phyloP scores from a whole-genome alignment of 1,139 yeast species.

The Candida sp. region DNA sequence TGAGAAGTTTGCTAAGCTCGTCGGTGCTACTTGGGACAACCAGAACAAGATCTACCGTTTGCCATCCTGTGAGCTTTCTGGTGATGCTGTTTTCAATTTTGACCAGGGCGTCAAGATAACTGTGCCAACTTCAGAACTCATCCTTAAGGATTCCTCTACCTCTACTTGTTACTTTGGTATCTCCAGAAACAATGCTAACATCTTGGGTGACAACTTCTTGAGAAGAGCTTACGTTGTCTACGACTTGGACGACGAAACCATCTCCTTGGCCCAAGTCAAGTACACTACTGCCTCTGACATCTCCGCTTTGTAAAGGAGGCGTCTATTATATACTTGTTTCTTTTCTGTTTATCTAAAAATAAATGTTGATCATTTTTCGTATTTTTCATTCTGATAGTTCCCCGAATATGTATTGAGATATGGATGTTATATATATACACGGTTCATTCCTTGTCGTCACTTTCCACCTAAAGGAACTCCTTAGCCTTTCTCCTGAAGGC shows the following conservation, averaged over 20 bases:
- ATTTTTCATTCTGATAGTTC: background rate
- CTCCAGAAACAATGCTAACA: constrained; percentile 4
- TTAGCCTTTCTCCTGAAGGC: constrained; percentile 86
- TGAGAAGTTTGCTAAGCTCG: constrained; percentile 7
- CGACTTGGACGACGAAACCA: constrained; percentile 27
- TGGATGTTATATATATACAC: background rate
- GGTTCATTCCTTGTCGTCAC: background rate
- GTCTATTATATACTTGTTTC: background rate
- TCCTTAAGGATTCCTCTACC: constrained; percentile 6
- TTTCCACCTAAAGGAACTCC: constrained; percentile 60
- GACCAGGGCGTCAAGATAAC: constrained; percentile 29
- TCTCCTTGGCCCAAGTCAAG: constrained; percentile 30
- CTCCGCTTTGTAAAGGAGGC: background rate
- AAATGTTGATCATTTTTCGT: background rate
- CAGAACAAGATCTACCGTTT: constrained; percentile 3
- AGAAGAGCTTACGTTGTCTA: constrained; percentile 32
- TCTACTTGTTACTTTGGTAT: constrained; percentile 13
- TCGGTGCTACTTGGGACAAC: constrained; percentile 26
- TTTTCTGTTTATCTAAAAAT: background rate
- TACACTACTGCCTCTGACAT: constrained; percentile 16
- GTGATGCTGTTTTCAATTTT: constrained; percentile 24
- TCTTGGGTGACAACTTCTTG: constrained; percentile 35
- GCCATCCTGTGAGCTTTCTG: constrained; percentile 10
- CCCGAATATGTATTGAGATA: background rate
- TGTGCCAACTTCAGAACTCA: constrained; percentile 32